Conservation (phyloP, 441 rosid species). For the Gossypium davidsonii region DNA sequence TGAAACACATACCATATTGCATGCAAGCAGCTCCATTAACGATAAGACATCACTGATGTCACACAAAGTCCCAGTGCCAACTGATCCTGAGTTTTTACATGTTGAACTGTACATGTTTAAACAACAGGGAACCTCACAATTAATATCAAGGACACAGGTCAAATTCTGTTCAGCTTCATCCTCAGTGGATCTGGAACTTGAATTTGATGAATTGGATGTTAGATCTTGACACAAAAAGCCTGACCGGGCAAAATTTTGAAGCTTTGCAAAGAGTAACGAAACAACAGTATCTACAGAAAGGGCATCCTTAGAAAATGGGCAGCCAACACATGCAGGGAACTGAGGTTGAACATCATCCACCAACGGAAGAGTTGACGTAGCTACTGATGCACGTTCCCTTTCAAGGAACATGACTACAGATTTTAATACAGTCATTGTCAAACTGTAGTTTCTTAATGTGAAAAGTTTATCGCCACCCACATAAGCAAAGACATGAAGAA, state of each 20-base stretch:
- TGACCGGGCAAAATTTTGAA: slow-evolving; percentile 32
- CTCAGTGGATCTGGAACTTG: slow-evolving; percentile 12
- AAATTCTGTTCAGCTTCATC: slow-evolving; percentile 25
- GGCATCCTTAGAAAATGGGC: slow-evolving; percentile 56
- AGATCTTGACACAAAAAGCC: slow-evolving; percentile 23
- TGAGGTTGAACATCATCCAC: slow-evolving; percentile 11
- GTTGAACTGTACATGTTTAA: slow-evolving; percentile 20
- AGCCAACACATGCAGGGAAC: slow-evolving; percentile 39
- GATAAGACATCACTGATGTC: slow-evolving; percentile 47
- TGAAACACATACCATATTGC: slow-evolving; percentile 44
- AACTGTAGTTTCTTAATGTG: slow-evolving; percentile 25
- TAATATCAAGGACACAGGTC: slow-evolving; percentile 11
- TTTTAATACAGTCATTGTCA: slow-evolving; percentile 43
- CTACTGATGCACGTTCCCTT: slow-evolving; percentile 18
- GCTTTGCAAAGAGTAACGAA: slow-evolving; percentile 40
- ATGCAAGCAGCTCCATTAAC: slow-evolving; percentile 65
- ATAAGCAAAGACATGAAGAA: slow-evolving; percentile 73
- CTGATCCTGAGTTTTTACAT: slow-evolving; percentile 13
- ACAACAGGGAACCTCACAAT: slow-evolving; percentile 22
- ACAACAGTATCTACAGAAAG: slow-evolving; percentile 40
- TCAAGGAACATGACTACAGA: slow-evolving; percentile 52
- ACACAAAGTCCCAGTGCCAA: slow-evolving; percentile 15
- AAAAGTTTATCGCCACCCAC: slow-evolving; percentile 48
- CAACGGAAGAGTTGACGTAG: slow-evolving; percentile 24
- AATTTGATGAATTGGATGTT: slow-evolving; percentile 16